Evolutionary conservation across 1,284 basidiomycete species (phyloP).

Genomic region (Trichosporon sp.): DNA sequence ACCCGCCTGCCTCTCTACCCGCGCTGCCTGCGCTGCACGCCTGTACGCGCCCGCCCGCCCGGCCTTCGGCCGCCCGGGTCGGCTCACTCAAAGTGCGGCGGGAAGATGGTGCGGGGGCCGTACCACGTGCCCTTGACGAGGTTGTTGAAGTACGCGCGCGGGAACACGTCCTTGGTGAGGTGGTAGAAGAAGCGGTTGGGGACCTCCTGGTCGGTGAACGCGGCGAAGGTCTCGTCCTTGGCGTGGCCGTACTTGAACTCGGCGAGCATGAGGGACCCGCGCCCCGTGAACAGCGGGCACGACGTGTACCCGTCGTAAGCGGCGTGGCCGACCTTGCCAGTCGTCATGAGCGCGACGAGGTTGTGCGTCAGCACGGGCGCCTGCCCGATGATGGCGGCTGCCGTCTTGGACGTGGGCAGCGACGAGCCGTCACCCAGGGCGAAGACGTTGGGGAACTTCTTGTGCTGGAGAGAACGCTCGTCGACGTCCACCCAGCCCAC

Average conservation of each 20-base stretch:
- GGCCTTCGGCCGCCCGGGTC: background rate
- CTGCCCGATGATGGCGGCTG: constrained; percentile 86
- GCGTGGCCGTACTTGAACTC: constrained; percentile 78
- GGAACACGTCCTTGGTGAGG: constrained; percentile 86
- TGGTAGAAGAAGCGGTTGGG: constrained; percentile 71
- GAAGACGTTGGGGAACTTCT: constrained; percentile 77
- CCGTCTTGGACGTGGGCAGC: constrained; percentile 92
- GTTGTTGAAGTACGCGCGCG: constrained; percentile 77
- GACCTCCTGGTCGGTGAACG: constrained; percentile 63
- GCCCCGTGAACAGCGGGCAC: constrained; percentile 48
- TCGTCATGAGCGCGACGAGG: constrained; percentile 67
- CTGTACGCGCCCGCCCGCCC: too few relatives aligned
- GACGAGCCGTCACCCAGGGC: constrained; percentile 85
- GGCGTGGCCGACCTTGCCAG: constrained; percentile 63
- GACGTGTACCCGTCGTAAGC: constrained; percentile 71
- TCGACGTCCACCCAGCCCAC: constrained; percentile 86
- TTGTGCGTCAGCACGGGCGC: constrained; percentile 91
- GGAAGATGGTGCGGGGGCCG: constrained; percentile 46
- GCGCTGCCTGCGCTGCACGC: too few relatives aligned
- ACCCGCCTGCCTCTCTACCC: too few relatives aligned
- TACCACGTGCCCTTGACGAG: constrained; percentile 62
- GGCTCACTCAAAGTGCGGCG: constrained; percentile 31
- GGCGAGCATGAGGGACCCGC: constrained; percentile 69
- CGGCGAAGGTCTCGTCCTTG: constrained; percentile 78
- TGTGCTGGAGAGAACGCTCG: constrained; percentile 72